A percentile compares a stretch with the other conserved stretches of the same genome.
Conservation (phyloP, 352 stramenopile genomes). For the Elongisporangium undulatum region DNA sequence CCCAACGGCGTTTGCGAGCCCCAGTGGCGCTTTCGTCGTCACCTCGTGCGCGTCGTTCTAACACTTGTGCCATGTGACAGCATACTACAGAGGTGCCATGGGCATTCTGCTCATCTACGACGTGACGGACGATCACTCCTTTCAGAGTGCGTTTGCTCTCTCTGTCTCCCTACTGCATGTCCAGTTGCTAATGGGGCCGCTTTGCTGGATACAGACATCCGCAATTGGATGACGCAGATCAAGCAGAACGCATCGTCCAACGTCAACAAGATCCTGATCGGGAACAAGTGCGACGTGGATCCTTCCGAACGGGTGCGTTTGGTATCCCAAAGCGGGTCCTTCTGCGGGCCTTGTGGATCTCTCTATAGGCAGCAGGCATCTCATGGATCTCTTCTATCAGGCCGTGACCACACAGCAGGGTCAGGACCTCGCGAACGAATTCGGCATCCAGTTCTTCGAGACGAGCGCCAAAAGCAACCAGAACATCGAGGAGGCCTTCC, state of each 20-base stretch:
- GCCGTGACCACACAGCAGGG: slow-evolving; percentile 92
- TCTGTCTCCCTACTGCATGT: not conserved
- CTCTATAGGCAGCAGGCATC: too few relatives aligned
- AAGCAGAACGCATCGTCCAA: slow-evolving; percentile 98
- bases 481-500: slow-evolving; percentile 91
- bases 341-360: too few relatives aligned
- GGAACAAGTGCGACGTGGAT: slow-evolving; percentile 99
- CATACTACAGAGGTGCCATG: slow-evolving; percentile 91
- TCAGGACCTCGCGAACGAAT: slow-evolving; percentile 90
- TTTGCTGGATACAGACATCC: slow-evolving; percentile 56
- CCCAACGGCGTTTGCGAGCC: not conserved
- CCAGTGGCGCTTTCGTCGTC: not conserved
- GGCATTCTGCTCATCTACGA: slow-evolving; percentile 93
- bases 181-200: not conserved
- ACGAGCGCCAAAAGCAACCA: slow-evolving; percentile 92
- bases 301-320: slow-evolving; percentile 90
- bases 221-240: slow-evolving; percentile 91
- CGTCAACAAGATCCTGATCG: slow-evolving; percentile 99
- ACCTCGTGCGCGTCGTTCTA: not conserved
- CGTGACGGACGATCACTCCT: slow-evolving; percentile 90
- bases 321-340: too few relatives aligned
- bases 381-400: too few relatives aligned
- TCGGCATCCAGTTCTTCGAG: slow-evolving; percentile 95
- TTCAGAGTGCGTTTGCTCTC: slow-evolving; percentile 66
- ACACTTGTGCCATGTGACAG: slow-evolving; percentile 27